A percentile compares a stretch with the other conserved stretches of the same genome.
Evolutionary conservation across 2,329 filamentous ascomycete species (phyloP).

Genomic region (Fusarium sulawesiense): DNA sequence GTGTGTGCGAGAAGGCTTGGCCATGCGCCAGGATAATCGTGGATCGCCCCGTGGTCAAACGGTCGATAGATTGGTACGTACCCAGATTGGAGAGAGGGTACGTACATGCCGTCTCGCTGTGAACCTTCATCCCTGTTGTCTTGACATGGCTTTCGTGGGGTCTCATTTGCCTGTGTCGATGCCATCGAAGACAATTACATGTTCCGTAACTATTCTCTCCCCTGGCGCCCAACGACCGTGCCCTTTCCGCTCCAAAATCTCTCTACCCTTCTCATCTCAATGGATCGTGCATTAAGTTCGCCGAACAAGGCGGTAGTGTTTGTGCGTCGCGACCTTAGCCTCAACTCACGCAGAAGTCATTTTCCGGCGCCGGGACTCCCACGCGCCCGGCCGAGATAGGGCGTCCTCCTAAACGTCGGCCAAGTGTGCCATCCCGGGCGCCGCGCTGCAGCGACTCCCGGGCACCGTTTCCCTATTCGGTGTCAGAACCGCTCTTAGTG

Average conservation of each 20-base stretch:
- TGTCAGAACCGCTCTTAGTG: slow-evolving; percentile 41
- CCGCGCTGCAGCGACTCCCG: slow-evolving; percentile 41
- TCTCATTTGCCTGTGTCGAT: slow-evolving; percentile 36
- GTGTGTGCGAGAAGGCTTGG: slow-evolving; percentile 41
- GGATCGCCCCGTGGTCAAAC: slow-evolving; percentile 48
- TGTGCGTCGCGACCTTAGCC: slow-evolving; percentile 25
- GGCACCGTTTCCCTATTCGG: slow-evolving; percentile 43
- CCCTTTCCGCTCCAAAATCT: slow-evolving; percentile 21
- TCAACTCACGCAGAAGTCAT: slow-evolving; percentile 5
- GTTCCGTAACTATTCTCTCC: slow-evolving; percentile 1
- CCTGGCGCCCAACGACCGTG: slow-evolving; percentile 15
- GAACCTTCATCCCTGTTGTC: slow-evolving; percentile 43
- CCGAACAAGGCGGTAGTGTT: slow-evolving; percentile 32
- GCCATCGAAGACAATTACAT: slow-evolving; percentile 35
- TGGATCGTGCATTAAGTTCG: slow-evolving; percentile 29
- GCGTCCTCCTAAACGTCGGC: slow-evolving; percentile 31
- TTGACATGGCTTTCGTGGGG: slow-evolving; percentile 29
- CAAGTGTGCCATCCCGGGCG: slow-evolving; percentile 41
- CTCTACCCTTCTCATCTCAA: slow-evolving; percentile 10
- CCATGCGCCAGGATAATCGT: slow-evolving; percentile 42
- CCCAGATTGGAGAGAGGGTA: background rate
- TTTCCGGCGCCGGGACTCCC: slow-evolving; percentile 34
- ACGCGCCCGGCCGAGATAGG: slow-evolving; percentile 40
- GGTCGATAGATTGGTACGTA: slow-evolving; percentile 41
- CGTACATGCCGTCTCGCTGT: slow-evolving; percentile 14